Conservation (phyloP, 2,329 filamentous ascomycete genomes). For the Aspergillus neoniger region DNA sequence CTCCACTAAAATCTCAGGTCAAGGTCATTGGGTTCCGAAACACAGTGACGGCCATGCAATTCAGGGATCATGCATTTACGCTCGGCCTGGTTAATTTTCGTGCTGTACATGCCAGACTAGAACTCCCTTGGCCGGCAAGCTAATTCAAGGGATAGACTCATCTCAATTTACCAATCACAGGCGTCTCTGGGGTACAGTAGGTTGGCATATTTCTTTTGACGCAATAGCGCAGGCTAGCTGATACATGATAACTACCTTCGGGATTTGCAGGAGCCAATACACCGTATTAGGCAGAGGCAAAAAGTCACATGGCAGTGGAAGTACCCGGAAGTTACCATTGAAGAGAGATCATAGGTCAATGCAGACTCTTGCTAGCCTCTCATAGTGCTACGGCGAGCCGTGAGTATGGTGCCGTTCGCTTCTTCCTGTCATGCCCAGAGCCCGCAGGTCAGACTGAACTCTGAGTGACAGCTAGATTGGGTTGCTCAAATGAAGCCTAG, state of each 20-base stretch:
- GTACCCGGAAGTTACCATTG: neutral
- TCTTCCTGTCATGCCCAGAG: conserved; percentile 1
- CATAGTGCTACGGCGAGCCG: neutral
- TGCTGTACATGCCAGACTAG: neutral
- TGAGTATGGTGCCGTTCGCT: neutral
- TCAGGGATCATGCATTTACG: conserved; percentile 2
- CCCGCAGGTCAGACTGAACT: conserved; percentile 1
- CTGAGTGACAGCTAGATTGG: conserved; percentile 6
- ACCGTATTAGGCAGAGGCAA: neutral
- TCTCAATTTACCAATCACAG: neutral
- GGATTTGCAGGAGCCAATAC: neutral
- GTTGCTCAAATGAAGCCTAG: neutral
- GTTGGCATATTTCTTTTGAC: neutral
- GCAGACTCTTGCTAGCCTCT: conserved; percentile 1
- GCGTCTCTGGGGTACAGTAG: neutral
- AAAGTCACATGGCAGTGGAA: conserved; percentile 8
- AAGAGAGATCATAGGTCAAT: conserved; percentile 1
- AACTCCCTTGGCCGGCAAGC: neutral
- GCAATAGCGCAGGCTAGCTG: conserved; percentile 1
- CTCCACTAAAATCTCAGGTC: neutral
- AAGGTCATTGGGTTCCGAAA: neutral
- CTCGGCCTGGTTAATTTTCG: neutral
- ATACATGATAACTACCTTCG: neutral
- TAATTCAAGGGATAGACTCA: neutral
- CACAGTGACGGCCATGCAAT: neutral